phyloP scores from a whole-genome alignment of 1,284 basidiomycete species.

The Cerrena zonata region DNA sequence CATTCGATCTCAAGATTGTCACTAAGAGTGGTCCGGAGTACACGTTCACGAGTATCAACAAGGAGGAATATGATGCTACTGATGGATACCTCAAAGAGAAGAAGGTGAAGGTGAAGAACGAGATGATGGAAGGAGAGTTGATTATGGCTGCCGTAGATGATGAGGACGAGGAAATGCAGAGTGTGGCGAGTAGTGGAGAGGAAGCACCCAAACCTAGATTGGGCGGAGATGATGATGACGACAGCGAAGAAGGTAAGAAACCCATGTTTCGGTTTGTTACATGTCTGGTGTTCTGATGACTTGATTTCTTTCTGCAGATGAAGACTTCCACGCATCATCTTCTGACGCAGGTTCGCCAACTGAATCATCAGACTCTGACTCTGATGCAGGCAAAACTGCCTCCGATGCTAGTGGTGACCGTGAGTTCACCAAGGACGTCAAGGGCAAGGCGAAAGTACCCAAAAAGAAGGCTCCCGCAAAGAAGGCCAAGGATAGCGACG shows the following conservation, averaged over 20 bases:
- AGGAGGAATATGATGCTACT: constrained; percentile 89
- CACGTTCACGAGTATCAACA: constrained; percentile 89
- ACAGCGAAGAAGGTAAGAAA: constrained; percentile 69
- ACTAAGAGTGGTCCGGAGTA: constrained; percentile 79
- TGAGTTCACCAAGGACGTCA: constrained; percentile 48
- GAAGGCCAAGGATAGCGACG: constrained; percentile 33
- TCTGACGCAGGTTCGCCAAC: constrained; percentile 83
- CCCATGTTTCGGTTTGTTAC: background rate
- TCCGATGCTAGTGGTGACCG: constrained; percentile 75
- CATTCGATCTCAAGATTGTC: constrained; percentile 91
- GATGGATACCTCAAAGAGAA: constrained; percentile 84
- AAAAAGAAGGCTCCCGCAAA: constrained; percentile 37
- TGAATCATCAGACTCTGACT: constrained; percentile 63
- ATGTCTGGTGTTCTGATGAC: background rate
- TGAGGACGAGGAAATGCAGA: constrained; percentile 82
- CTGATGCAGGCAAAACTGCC: constrained; percentile 70
- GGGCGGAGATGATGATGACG: constrained; percentile 63
- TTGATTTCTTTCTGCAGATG: constrained; percentile 39
- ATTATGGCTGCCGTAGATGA: constrained; percentile 71
- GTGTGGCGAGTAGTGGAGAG: constrained; percentile 66
- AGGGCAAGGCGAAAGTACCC: constrained; percentile 35
- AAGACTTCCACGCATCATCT: constrained; percentile 83
- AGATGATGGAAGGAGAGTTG: constrained; percentile 87
- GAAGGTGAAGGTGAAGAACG: constrained; percentile 92
- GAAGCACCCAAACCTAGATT: constrained; percentile 51